Evolutionary conservation across 2,329 filamentous ascomycete genomes (phyloP), one percentile per base, ranked within the genome.

Genomic region (Seiridium cupressi): DNA sequence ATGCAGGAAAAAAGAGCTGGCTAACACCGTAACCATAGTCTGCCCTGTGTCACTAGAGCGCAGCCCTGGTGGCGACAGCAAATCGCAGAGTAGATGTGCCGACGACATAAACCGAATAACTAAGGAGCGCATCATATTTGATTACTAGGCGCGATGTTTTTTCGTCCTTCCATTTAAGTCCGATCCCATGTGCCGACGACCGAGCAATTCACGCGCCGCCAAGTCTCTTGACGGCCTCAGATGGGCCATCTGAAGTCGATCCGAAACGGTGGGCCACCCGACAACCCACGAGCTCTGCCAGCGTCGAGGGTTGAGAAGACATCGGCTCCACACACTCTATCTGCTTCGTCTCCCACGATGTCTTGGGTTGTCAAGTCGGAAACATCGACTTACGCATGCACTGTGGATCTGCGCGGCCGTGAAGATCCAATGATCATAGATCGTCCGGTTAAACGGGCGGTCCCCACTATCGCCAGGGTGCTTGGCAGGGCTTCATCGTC

Each of bases 241-340:
- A 64, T 58, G 61, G 32, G 10, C 5, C 11, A 62, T 67, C 59
- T 64, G 63, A 66, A 61, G 64, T 63, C 44, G 61, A 64, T 66
- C 51, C 63, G 63, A 66, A 65, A 67, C 65, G 26, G 53, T 55
- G 53, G 58, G 60, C 57, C 57, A 65, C 61, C 54, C 42, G 62
- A 59, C 63, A 65, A 61, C 55, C 36, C 31, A 38, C n/a, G 9
- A 40, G 11, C 51, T 31, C 51, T 18, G 26, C 55, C 55, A 57
- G 18, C 18, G 18, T 26, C 18, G 18, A 26, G 18, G 18, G 18
- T 26, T 26, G 18, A 26, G 18, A 26, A 26, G 18, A 26, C 44
- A 8, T 47, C 44, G 42, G 26, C 42, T 42, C 42, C 55, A 46
- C 55, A 47, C 42, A 47, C 18, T 18, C 10, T 34, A 44, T 34